phyloP scores from a whole-genome alignment of 2,329 filamentous ascomycete genomes.

The Aspergillus persii region DNA sequence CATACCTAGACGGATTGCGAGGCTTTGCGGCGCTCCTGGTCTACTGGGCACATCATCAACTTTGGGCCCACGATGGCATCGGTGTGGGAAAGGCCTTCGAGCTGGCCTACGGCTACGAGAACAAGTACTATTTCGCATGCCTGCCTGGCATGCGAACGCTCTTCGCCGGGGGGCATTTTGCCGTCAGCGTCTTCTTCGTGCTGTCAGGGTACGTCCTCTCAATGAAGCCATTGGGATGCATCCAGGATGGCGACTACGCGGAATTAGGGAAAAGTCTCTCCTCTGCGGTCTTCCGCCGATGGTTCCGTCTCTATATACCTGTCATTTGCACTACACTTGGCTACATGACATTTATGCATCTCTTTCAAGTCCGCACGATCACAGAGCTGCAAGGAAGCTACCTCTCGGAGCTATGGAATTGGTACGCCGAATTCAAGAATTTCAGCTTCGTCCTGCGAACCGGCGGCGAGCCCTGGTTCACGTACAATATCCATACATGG shows the following conservation, averaged over 20 bases:
- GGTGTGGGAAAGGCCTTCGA: conserved; percentile 40
- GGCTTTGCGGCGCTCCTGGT: conserved; percentile 67
- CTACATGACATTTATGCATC: conserved; percentile 55
- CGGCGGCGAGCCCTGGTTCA: conserved; percentile 57
- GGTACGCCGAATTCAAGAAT: conserved; percentile 61
- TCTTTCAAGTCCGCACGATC: conserved; percentile 50
- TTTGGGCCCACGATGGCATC: conserved; percentile 54
- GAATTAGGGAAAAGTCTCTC: conserved; percentile 44
- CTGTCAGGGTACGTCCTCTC: conserved; percentile 55
- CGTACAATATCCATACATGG: conserved; percentile 58
- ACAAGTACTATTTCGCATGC: conserved; percentile 48
- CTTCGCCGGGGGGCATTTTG: conserved; percentile 62
- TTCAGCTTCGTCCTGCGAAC: conserved; percentile 65
- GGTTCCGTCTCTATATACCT: conserved; percentile 51
- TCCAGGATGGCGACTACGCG: conserved; percentile 42
- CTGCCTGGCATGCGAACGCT: conserved; percentile 60
- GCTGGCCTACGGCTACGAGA: conserved; percentile 46
- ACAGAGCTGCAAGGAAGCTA: conserved; percentile 35
- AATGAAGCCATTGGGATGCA: conserved; percentile 41
- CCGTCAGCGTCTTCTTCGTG: conserved; percentile 55
- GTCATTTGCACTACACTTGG: conserved; percentile 56
- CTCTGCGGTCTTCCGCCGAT: conserved; percentile 52
- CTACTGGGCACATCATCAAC: conserved; percentile 60
- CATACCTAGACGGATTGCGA: conserved; percentile 64
- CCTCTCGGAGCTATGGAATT: conserved; percentile 52